Conservation (phyloP, 2,329 filamentous ascomycete species). For the Knufia petricola region DNA sequence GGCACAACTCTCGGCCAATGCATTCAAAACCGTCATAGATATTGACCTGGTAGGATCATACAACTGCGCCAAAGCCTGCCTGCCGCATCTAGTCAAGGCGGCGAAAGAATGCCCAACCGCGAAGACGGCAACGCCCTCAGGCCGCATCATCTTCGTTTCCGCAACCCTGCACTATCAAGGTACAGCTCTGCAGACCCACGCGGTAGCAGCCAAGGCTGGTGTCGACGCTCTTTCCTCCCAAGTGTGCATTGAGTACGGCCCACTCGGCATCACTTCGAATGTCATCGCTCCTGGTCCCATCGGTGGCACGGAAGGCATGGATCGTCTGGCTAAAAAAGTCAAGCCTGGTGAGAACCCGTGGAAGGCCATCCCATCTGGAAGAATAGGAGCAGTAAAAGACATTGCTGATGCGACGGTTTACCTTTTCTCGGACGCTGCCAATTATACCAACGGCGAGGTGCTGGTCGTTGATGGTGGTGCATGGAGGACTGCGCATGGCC, state of each 20-base stretch:
- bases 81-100: slow-evolving; percentile 72
- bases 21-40: slow-evolving; percentile 90
- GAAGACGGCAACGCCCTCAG: slow-evolving; percentile 51
- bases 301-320: slow-evolving; percentile 69
- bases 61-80: slow-evolving; percentile 86
- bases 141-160: slow-evolving; percentile 79
- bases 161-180: slow-evolving; percentile 87
- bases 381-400: slow-evolving; percentile 70
- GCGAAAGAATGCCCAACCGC: slow-evolving; percentile 55
- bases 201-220: slow-evolving; percentile 78
- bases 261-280: slow-evolving; percentile 75
- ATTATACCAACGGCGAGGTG: slow-evolving; percentile 73
- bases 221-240: slow-evolving; percentile 74
- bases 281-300: slow-evolving; percentile 83
- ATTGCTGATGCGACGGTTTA: slow-evolving; percentile 88
- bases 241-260: slow-evolving; percentile 79
- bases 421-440: slow-evolving; percentile 74
- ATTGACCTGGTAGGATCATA: slow-evolving; percentile 92
- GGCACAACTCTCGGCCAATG: slow-evolving; percentile 70
- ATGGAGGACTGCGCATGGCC: slow-evolving; percentile 33
- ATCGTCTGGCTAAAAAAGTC: slow-evolving; percentile 49
- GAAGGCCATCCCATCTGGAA: slow-evolving; percentile 57
- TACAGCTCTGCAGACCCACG: slow-evolving; percentile 75
- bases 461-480: slow-evolving; percentile 54
- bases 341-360: slow-evolving; percentile 39